These are phyloP conservation scores for Globisporangium solare DNA, from an alignment of 352 stramenopile species.

Conservation along the genomic window DNA sequence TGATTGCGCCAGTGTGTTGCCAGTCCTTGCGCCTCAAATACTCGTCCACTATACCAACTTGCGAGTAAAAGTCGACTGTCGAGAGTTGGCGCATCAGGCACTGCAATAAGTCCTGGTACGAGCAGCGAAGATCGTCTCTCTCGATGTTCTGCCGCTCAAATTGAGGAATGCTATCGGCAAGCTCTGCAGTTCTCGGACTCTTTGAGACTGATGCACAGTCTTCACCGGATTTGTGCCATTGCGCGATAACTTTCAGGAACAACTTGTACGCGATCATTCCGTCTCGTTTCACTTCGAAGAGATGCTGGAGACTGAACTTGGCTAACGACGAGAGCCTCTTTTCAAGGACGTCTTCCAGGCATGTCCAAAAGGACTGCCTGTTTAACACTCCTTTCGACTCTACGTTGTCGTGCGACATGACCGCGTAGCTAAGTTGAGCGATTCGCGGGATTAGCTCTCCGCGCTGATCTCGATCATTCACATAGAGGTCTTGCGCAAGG, in stretches of 20 bases:
- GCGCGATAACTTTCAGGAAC: constrained; percentile 68
- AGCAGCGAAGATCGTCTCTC: not conserved
- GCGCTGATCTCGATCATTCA: constrained; percentile 8
- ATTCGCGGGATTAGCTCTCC: constrained; percentile 30
- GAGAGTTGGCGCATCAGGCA: constrained; percentile 66
- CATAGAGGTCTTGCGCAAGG: constrained; percentile 32
- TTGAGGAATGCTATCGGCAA: not conserved
- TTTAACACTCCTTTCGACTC: constrained; percentile 24
- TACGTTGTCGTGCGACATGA: constrained; percentile 32
- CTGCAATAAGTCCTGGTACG: constrained; percentile 29
- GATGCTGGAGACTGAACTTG: constrained; percentile 37
- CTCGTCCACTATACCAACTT: constrained; percentile 62
- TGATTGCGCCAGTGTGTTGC: constrained; percentile 25
- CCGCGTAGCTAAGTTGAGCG: constrained; percentile 39
- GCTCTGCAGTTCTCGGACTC: not conserved
- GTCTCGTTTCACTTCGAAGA: constrained; percentile 70
- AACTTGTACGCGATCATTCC: constrained; percentile 62
- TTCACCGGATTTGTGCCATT: constrained; percentile 26
- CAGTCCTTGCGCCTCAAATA: constrained; percentile 37
- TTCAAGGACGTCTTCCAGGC: constrained; percentile 31
- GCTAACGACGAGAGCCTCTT: constrained; percentile 24
- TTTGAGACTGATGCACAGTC: not conserved
- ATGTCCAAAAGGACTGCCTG: constrained; percentile 21
- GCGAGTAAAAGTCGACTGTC: constrained; percentile 59
- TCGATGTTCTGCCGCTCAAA: too few species aligned